These are phyloP conservation scores for Lithocarpus polystachyus DNA, from an alignment of 306 rosid genomes.

Conservation along the genomic window DNA sequence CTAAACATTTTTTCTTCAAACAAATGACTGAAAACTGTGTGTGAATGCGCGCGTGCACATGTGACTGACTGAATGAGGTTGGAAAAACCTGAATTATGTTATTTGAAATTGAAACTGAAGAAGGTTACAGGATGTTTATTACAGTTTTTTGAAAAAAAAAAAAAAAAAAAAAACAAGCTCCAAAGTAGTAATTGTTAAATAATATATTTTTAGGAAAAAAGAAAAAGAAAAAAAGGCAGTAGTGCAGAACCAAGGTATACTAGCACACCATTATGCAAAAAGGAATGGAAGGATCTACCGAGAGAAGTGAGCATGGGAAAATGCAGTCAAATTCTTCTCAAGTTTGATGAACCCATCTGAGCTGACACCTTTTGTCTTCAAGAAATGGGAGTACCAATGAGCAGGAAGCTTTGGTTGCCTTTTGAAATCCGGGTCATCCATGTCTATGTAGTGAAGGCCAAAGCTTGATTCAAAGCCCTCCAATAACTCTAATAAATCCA, in stretches of 20 bases:
- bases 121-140: too few species aligned
- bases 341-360: constrained; percentile 8
- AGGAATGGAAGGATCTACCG: not conserved
- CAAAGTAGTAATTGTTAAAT: not conserved
- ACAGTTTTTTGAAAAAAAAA: too few species aligned
- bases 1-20: too few species aligned
- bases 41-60: too few species aligned
- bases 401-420: constrained; percentile 47
- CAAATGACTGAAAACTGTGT: too few species aligned
- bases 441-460: constrained; percentile 37
- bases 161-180: too few species aligned
- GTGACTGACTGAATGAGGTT: too few species aligned
- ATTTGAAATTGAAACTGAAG: too few species aligned
- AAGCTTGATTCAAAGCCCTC: constrained; percentile 23
- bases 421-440: constrained; percentile 37
- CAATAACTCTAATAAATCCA: constrained; percentile 31
- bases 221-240: not conserved
- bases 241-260: not conserved
- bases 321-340: constrained; percentile 10
- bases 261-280: not conserved
- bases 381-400: constrained; percentile 32
- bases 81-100: too few species aligned
- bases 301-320: not conserved
- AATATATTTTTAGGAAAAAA: not conserved
- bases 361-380: constrained; percentile 18